These are phyloP conservation scores for Chlorella sp. DNA, from an alignment of 139 green algal species.

Conservation along the genomic window DNA sequence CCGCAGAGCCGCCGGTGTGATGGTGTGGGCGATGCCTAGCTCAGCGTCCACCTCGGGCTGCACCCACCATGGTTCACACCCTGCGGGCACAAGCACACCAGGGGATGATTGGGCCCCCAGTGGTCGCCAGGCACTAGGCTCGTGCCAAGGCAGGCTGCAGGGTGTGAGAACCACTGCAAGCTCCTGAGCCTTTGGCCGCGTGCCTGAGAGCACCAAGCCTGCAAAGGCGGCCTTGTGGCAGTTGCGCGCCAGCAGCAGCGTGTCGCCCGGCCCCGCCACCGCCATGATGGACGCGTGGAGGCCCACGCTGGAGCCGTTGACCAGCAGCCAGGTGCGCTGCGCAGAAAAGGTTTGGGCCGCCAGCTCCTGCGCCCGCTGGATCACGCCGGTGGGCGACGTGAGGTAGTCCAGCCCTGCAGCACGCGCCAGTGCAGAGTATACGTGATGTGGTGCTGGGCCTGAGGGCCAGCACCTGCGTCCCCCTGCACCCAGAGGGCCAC, in stretches of 20 bases:
- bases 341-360: slow-evolving; percentile 71
- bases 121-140: too few species aligned
- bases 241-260: slow-evolving; percentile 76
- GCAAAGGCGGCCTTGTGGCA: slow-evolving; percentile 76
- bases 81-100: too few species aligned
- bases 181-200: too few species aligned
- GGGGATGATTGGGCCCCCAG: too few species aligned
- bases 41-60: slow-evolving; percentile 35
- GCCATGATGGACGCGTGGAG: slow-evolving; percentile 69
- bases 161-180: too few species aligned
- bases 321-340: slow-evolving; percentile 76
- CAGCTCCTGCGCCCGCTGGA: slow-evolving; percentile 61
- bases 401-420: slow-evolving; percentile 1
- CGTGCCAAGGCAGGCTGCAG: too few species aligned
- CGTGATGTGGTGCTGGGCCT: too few species aligned
- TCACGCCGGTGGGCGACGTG: slow-evolving; percentile 38
- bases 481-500: too few species aligned
- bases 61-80: slow-evolving; percentile 39
- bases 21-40: slow-evolving; percentile 48
- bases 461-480: too few species aligned
- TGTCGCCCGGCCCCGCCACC: slow-evolving; percentile 28
- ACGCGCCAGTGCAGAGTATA: background rate
- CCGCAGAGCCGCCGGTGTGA: slow-evolving; percentile 44
- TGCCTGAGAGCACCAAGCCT: slow-evolving; percentile 68
- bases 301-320: slow-evolving; percentile 83